These are phyloP conservation scores for Pestalotiopsis sp. DNA, from an alignment of 2,329 filamentous ascomycete species.

Conservation along the genomic window DNA sequence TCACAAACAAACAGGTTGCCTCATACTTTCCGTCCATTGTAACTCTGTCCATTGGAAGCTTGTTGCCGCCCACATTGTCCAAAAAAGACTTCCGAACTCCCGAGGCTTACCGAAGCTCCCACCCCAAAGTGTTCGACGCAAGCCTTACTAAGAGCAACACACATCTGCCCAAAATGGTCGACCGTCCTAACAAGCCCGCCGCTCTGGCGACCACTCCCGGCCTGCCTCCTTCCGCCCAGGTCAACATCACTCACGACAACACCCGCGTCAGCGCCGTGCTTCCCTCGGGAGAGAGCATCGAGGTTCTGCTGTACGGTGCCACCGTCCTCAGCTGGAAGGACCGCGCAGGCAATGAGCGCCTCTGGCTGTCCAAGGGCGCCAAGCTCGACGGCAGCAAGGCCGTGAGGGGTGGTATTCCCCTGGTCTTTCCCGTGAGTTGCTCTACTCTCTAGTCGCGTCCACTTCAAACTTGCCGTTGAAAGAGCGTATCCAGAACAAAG, in stretches of 20 bases:
- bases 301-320: conserved; percentile 87
- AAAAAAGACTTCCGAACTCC: neutral
- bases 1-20: neutral
- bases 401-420: conserved; percentile 86
- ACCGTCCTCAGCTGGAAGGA: conserved; percentile 95
- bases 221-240: conserved; percentile 73
- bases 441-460: neutral
- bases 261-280: conserved; percentile 77
- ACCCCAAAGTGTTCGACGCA: neutral
- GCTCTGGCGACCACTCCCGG: conserved; percentile 75
- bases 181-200: conserved; percentile 81
- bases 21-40: neutral
- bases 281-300: conserved; percentile 83
- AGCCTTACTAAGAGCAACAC: neutral
- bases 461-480: too few relatives aligned
- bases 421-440: conserved; percentile 82
- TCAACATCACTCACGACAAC: conserved; percentile 73
- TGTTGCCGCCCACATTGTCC: neutral
- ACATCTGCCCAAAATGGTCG: conserved; percentile 61
- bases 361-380: conserved; percentile 82
- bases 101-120: neutral
- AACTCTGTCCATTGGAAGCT: neutral
- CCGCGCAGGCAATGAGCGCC: conserved; percentile 74
- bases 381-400: conserved; percentile 85
- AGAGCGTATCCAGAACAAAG: neutral